A percentile compares a stretch with the other conserved stretches of the same genome.
phyloP scores from a whole-genome alignment of 176 grass and related monocot species.

The Aegilops bicornis region DNA sequence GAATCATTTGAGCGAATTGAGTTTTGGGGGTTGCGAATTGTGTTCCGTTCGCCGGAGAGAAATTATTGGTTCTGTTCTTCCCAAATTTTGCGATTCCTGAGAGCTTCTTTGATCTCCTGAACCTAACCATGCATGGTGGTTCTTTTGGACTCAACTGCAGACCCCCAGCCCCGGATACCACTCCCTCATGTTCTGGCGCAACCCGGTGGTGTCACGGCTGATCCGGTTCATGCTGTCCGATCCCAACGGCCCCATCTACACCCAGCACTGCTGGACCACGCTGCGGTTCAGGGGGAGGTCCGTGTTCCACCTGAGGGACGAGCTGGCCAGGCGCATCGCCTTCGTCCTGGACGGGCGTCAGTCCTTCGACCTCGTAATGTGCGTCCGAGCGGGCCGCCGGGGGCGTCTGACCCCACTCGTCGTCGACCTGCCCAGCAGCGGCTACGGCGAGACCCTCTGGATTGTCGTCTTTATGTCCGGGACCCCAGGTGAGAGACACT shows the following conservation, averaged over 20 bases:
- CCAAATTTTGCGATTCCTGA: no score
- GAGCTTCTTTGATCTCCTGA: not conserved
- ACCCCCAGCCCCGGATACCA: not conserved
- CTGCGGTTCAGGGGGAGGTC: not conserved
- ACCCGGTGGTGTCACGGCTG: not conserved
- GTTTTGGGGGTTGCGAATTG: no score
- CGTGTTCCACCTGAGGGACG: not conserved
- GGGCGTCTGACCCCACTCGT: constrained; percentile 29
- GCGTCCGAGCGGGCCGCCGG: not conserved
- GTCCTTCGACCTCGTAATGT: not conserved
- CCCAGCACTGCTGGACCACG: not conserved
- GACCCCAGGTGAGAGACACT: not conserved
- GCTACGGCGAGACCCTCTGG: not conserved
- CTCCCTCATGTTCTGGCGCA: not conserved
- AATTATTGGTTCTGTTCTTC: no score
- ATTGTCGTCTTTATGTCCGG: not conserved
- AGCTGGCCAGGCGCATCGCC: not conserved
- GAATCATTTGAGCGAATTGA: not conserved
- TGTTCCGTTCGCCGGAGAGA: no score
- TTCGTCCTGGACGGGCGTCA: not conserved
- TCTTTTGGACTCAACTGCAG: not conserved
- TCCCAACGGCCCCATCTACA: not conserved
- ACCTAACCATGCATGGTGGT: not conserved
- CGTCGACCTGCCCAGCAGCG: not conserved
- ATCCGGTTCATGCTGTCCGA: not conserved